Evolutionary conservation across 805 yeast species (phyloP).

Genomic region (Peterozyma toletana): DNA sequence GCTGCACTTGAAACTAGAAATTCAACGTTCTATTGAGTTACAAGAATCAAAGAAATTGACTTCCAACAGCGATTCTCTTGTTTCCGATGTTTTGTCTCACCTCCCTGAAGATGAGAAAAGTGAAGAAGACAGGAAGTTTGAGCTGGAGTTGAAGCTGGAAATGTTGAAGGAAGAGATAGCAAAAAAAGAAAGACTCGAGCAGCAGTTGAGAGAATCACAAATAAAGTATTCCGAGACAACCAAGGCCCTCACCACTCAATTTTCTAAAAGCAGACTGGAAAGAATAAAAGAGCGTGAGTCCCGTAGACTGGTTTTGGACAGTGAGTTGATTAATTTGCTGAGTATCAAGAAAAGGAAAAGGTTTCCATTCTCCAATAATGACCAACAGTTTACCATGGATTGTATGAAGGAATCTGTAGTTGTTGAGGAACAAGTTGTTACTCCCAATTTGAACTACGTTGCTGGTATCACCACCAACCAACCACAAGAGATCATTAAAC

Average conservation of each 20-base stretch:
- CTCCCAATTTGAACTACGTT: constrained; percentile 7
- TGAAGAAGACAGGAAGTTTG: no score
- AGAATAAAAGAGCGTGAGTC: constrained; percentile 3
- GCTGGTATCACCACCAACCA: constrained; percentile 4
- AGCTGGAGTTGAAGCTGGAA: no score
- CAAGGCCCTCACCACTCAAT: no score
- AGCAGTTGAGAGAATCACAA: no score
- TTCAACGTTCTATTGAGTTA: not conserved
- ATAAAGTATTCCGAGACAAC: no score
- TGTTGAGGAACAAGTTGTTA: constrained; percentile 7
- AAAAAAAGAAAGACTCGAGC: no score
- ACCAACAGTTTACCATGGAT: not conserved
- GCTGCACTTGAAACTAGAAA: not conserved
- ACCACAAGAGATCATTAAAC: constrained; percentile 18
- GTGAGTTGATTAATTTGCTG: no score
- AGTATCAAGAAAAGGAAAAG: constrained; percentile 6
- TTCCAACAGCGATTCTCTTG: not conserved
- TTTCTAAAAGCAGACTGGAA: not conserved
- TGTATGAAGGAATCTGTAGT: constrained; percentile 4
- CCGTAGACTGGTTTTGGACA: not conserved
- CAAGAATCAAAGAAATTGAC: not conserved
- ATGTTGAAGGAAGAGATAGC: no score
- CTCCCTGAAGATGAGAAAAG: no score
- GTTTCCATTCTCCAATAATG: constrained; percentile 1
- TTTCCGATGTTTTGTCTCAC: no score